Evolutionary conservation across 2,329 filamentous ascomycete species (phyloP).

Genomic region (Clarireedia hainanense): DNA sequence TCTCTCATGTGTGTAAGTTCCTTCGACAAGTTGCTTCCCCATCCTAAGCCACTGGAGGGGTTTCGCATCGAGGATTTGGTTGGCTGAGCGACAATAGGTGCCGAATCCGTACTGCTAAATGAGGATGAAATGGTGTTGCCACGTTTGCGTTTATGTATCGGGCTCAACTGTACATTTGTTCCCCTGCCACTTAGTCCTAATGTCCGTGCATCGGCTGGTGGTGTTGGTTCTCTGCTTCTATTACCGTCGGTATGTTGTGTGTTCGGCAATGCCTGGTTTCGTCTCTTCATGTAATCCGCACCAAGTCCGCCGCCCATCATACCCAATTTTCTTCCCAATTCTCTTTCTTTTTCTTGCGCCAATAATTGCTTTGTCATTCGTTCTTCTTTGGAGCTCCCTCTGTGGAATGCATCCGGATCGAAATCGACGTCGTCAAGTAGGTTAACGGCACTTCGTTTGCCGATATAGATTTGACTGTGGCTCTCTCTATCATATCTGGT

Average conservation of each 20-base stretch:
- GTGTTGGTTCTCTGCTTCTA: constrained; percentile 15
- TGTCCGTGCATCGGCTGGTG: constrained; percentile 36
- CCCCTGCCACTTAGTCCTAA: constrained; percentile 37
- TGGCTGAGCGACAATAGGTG: background rate
- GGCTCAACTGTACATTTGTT: constrained; percentile 46
- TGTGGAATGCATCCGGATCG: constrained; percentile 41
- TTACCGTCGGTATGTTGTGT: constrained; percentile 4
- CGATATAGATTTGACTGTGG: constrained; percentile 48
- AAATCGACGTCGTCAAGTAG: constrained; percentile 60
- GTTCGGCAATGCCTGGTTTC: constrained; percentile 12
- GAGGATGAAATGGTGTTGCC: constrained; percentile 24
- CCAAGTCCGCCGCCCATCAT: constrained; percentile 58
- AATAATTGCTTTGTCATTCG: constrained; percentile 56
- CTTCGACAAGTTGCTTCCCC: constrained; percentile 46
- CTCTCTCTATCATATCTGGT: constrained; percentile 49
- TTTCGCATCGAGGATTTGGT: background rate
- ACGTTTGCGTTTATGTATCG: constrained; percentile 51
- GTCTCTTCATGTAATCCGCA: constrained; percentile 56
- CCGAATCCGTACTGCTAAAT: constrained; percentile 23
- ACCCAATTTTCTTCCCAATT: constrained; percentile 61
- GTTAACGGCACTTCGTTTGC: constrained; percentile 45
- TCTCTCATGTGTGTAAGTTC: constrained; percentile 56
- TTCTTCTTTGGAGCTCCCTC: constrained; percentile 55
- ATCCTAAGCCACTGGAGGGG: constrained; percentile 33
- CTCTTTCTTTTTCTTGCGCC: constrained; percentile 62